A percentile compares a stretch with the other conserved stretches of the same genome.
phyloP scores from a whole-genome alignment of 164 flowering plant species.

The Amborella trichopoda region DNA sequence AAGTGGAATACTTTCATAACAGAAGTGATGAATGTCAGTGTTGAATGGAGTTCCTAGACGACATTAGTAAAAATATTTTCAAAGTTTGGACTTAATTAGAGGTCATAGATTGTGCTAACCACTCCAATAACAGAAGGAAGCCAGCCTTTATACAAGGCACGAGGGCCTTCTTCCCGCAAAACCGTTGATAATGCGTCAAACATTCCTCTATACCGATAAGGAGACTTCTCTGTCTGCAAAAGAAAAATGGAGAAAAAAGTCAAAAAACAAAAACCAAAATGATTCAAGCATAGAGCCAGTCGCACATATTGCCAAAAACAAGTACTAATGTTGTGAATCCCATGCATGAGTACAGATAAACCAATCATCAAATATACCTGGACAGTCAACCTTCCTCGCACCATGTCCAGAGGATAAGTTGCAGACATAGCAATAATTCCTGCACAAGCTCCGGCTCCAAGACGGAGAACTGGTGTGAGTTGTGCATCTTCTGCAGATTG shows the following conservation, averaged over 20 bases:
- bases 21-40: no score
- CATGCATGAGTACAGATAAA: no score
- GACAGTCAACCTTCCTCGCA: constrained; percentile 90
- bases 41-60: no score
- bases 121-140: constrained; percentile 99
- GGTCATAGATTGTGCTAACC: constrained; percentile 37
- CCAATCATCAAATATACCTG: constrained; percentile 62
- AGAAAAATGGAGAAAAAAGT: not conserved
- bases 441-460: constrained; percentile 99
- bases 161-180: constrained; percentile 76
- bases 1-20: no score
- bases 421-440: constrained; percentile 99
- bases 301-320: not conserved
- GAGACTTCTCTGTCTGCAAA: constrained; percentile 77
- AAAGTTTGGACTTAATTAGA: no score
- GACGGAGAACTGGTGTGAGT: constrained; percentile 83
- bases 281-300: not conserved
- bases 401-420: constrained; percentile 99
- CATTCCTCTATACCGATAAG: constrained; percentile 84
- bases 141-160: constrained; percentile 95
- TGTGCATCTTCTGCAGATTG: constrained; percentile 67
- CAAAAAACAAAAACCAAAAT: not conserved
- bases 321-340: no score
- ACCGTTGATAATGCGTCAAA: constrained; percentile 78
- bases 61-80: no score